A percentile compares a stretch with the other conserved stretches of the same genome.
Evolutionary conservation across 2,329 filamentous ascomycete species (phyloP).

Genomic region (Cordyceps militaris): DNA sequence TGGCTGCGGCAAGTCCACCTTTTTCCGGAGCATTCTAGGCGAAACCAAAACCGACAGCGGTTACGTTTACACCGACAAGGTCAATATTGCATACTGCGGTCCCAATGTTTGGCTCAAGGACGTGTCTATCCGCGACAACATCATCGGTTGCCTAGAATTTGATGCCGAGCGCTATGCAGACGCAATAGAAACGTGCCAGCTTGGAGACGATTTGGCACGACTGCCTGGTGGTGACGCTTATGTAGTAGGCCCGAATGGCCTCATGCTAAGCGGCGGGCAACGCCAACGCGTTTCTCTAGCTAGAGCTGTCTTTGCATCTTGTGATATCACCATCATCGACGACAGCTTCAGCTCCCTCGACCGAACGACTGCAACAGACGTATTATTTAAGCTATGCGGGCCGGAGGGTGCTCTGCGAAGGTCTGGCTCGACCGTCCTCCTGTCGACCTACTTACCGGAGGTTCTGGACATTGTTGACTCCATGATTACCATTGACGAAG

Average conservation of each 20-base stretch:
- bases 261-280: slow-evolving; percentile 1
- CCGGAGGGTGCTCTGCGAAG: neutral
- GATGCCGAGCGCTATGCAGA: neutral
- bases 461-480: neutral
- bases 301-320: neutral
- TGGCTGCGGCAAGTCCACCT: neutral
- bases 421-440: neutral
- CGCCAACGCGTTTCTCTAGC: neutral
- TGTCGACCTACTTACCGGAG: neutral
- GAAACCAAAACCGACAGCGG: neutral
- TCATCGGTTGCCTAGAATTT: neutral
- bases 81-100: neutral
- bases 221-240: neutral
- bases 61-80: neutral
- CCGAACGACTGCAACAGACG: neutral
- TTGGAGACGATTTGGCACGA: neutral
- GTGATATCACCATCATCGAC: neutral
- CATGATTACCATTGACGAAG: neutral
- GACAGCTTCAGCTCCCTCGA: neutral
- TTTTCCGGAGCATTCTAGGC: neutral
- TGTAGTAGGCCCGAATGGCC: neutral
- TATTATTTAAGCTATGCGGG: neutral
- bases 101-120: neutral
- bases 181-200: too few species aligned
- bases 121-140: neutral